These are phyloP conservation scores for Pseudotulostoma volvatum DNA, from an alignment of 495 filamentous ascomycete species.

Conservation along the genomic window DNA sequence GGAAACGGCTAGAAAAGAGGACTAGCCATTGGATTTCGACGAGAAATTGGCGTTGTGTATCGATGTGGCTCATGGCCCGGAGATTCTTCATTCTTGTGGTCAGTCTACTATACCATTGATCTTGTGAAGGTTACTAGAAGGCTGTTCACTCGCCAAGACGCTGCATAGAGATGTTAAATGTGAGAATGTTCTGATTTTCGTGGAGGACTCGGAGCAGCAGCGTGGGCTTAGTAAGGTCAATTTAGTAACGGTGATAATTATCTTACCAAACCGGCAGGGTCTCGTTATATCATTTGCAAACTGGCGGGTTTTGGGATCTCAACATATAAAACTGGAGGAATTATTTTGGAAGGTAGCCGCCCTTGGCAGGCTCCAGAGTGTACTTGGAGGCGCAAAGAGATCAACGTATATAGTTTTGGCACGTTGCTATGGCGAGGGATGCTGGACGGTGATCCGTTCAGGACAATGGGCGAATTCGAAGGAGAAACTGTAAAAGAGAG, in stretches of 20 bases:
- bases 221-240: no score
- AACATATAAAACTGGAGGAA: slow-evolving; percentile 5
- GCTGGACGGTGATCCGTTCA: slow-evolving; percentile 14
- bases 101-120: no score
- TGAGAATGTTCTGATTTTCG: slow-evolving; percentile 15
- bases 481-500: slow-evolving; percentile 7
- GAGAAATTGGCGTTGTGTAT: slow-evolving; percentile 12
- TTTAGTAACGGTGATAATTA: neutral
- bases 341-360: slow-evolving; percentile 11
- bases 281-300: slow-evolving; percentile 9
- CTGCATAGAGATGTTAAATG: slow-evolving; percentile 16
- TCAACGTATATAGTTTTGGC: slow-evolving; percentile 16
- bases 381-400: slow-evolving; percentile 11
- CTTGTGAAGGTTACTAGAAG: no score
- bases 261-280: slow-evolving; percentile 1
- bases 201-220: slow-evolving; percentile 3
- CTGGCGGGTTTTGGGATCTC: slow-evolving; percentile 13
- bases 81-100: slow-evolving; percentile 17
- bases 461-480: slow-evolving; percentile 7
- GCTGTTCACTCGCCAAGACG: slow-evolving; percentile 8
- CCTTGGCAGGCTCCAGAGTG: slow-evolving; percentile 18
- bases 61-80: slow-evolving; percentile 14
- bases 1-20: slow-evolving; percentile 13
- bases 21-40: slow-evolving; percentile 10
- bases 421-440: slow-evolving; percentile 14